Evolutionary conservation across 306 rosid species (phyloP), one percentile per base, ranked within the genome.

Genomic region (Sphenostylis stenocarpa): DNA sequence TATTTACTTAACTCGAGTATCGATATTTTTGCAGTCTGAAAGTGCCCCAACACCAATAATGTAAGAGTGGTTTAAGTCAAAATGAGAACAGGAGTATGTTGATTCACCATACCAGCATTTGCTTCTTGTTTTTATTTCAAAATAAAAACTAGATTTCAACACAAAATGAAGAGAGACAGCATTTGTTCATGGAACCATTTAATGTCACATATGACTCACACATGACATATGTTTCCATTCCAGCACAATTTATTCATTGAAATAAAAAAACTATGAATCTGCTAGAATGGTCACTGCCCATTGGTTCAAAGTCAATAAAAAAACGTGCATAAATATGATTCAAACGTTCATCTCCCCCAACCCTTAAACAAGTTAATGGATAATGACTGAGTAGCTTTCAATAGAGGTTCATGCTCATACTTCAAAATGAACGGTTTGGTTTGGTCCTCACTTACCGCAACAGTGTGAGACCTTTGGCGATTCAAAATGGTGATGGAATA

Each of bases 371-470:
- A 23, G 48, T 17, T 5, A 63, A 41, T 20, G 68, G 81, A 49
- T 62, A 64, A 62, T 63, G 2, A 44, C 60, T 2, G 21, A 31
- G 79, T 64, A 64, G 70, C 76, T 72, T 64, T 64, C 49, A 71
- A 52, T 39, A 4, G 33, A 41, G 64, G 3, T 41, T 77, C 13
- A 61, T 28, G 31, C 11, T 10, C 19, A 12, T 58, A 53, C 56
- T 82, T 82, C 76, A 82, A 82, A 77, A 77, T 72, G 44, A 44
- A 0, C 26, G 52, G 83, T 82, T 82, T 65, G 66, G 83, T 82
- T 82, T 65, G 66, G 83, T 82, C 86, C 20, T 77, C 70, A 41
- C 78, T 83, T 79, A 84, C 76, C 74, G 14, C 52, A 70, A 79
- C 60, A 74, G 78, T 82, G 9, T 13, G 20, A 1, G 10, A 38